phyloP scores from a whole-genome alignment of 2,329 filamentous ascomycete genomes.

The Aspergillus pseudotamarii region DNA sequence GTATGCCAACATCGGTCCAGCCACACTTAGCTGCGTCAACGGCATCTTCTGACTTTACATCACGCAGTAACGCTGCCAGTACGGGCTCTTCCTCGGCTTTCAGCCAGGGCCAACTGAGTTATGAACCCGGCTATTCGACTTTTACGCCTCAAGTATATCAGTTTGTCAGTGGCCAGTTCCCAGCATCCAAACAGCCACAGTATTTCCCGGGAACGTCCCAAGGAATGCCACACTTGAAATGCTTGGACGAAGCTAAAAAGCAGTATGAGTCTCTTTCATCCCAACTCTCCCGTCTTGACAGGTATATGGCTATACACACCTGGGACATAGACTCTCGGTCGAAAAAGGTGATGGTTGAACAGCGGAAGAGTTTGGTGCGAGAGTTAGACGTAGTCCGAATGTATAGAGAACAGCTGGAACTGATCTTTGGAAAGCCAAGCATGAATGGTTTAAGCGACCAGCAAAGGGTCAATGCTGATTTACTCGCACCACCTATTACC shows the following conservation, averaged over 20 bases:
- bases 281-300: conserved; percentile 40
- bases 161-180: conserved; percentile 6
- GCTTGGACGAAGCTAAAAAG: conserved; percentile 33
- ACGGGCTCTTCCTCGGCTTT: conserved; percentile 7
- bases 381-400: conserved; percentile 41
- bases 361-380: conserved; percentile 39
- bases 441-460: not conserved
- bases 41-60: conserved; percentile 11
- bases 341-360: conserved; percentile 39
- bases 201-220: conserved; percentile 6
- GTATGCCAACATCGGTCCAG: conserved; percentile 18
- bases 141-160: conserved; percentile 14
- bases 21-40: conserved; percentile 12
- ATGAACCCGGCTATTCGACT: conserved; percentile 16
- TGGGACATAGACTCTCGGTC: conserved; percentile 39
- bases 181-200: conserved; percentile 15
- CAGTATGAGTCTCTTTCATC: conserved; percentile 34
- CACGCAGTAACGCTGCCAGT: conserved; percentile 9
- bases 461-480: conserved; percentile 6
- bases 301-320: conserved; percentile 42
- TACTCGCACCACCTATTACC: not conserved
- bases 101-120: conserved; percentile 9
- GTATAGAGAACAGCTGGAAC: conserved; percentile 39
- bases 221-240: conserved; percentile 22
- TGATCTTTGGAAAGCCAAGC: conserved; percentile 20